These are phyloP conservation scores for Glomus cerebriforme DNA, from an alignment of 192 early-diverging fungal genomes.

Conservation along the genomic window DNA sequence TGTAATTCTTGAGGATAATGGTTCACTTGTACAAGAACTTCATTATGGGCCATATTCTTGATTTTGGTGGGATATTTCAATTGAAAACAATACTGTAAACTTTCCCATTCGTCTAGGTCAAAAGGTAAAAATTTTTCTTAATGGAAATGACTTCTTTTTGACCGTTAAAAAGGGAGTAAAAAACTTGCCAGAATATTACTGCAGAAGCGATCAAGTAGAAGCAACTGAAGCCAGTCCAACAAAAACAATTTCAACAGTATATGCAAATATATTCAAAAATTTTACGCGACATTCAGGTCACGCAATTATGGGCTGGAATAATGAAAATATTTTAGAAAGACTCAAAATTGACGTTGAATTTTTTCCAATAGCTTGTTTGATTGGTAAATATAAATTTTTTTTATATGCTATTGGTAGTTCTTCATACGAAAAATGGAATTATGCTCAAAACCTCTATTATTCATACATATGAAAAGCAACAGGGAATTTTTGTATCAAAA, in stretches of 20 bases:
- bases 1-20: neutral
- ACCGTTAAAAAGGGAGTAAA: no score
- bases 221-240: no score
- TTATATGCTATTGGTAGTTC: neutral
- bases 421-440: neutral
- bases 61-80: neutral
- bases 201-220: no score
- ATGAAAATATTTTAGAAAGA: neutral
- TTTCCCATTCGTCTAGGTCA: no score
- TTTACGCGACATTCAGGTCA: neutral
- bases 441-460: neutral
- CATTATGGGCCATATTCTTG: conserved; percentile 10
- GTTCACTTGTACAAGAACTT: neutral
- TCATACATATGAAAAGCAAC: neutral
- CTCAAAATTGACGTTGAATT: neutral
- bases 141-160: no score
- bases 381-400: neutral
- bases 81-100: neutral
- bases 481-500: neutral
- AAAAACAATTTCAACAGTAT: neutral
- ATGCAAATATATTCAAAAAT: neutral
- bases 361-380: neutral
- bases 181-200: no score
- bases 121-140: no score
- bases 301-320: neutral